Evolutionary conservation across 106 monocot genomes (phyloP), one percentile per base, ranked within the genome.

Genomic region (Apostasia ramifera): DNA sequence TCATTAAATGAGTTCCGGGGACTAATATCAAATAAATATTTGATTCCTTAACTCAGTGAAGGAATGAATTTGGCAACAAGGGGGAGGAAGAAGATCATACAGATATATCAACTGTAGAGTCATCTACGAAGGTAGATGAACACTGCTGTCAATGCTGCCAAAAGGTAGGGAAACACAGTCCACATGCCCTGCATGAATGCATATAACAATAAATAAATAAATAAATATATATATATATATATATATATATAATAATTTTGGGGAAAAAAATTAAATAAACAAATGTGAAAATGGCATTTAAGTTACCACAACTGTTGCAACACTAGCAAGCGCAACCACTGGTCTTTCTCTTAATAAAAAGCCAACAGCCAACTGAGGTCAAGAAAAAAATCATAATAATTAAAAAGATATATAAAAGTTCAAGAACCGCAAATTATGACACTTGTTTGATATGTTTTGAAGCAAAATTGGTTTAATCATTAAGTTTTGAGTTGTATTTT

Each of bases 231-330:
- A 47, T 49, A 57, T 47, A 42, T 1, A 26, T 61, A 43, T 10
- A 45, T 5, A 47, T 49, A 57, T 47, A 42, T 1, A 26, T 61
- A 43, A 9, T 3, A 4, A 37, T 41, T 3, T 45, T 40, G 11
- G 14, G 12, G 15, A 15, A 71, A 55, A 38, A 3, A 6, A 48
- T 53, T 10, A 49, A 7, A 39, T 9, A 40, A 52, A 49, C 37
- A 69, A 53, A 4, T 0, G 41, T 49, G 45, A 39, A 59, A 53
- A 40, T 39, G 8, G 44, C 8, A 42, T 40, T 40, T 43, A 38
- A 8, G 5, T n/a, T 89, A 94, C 93, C 86, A 94, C 89, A 68
- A 70, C 77, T 69, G 89, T 87, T 76, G 89, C 93, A 71, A 89
- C 89, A 69, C 84, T 76, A 7, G 93, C 89, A 66, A 94, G 86